Evolutionary conservation across 768 basidiomycete genomes (phyloP).

Genomic region (Russula abietina): DNA sequence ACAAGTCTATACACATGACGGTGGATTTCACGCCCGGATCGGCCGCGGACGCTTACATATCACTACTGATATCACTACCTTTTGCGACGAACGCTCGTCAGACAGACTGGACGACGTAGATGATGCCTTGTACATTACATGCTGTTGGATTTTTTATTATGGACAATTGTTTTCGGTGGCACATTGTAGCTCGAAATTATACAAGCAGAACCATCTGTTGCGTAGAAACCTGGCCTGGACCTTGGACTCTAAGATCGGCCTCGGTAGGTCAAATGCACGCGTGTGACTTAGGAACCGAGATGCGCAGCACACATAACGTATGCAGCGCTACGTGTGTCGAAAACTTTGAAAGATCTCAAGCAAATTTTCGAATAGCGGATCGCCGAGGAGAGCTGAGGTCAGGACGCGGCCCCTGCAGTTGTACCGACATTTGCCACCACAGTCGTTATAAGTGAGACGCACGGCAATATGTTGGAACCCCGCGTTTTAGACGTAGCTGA

Average conservation of each 20-base stretch:
- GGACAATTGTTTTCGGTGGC: not conserved
- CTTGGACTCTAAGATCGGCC: not conserved
- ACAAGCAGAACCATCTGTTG: not conserved
- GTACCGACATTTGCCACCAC: not conserved
- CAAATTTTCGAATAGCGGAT: no score
- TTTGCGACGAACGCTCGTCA: not conserved
- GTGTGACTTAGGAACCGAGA: not conserved
- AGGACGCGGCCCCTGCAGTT: no score
- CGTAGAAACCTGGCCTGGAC: not conserved
- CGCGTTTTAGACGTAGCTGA: not conserved
- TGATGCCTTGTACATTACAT: not conserved
- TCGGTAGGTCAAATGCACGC: not conserved
- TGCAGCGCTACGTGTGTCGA: not conserved
- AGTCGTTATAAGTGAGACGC: not conserved
- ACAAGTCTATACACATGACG: no score
- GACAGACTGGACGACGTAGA: not conserved
- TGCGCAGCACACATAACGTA: not conserved
- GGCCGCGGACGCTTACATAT: no score
- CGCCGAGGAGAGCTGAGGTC: no score
- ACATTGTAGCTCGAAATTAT: not conserved
- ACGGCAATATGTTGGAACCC: not conserved
- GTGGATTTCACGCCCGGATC: not conserved
- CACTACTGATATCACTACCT: not conserved
- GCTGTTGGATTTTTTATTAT: not conserved
- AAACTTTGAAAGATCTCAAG: no score